Evolutionary conservation across 805 yeast genomes (phyloP), one percentile per base, ranked within the genome.

Genomic region (Pichia phayaonensis): DNA sequence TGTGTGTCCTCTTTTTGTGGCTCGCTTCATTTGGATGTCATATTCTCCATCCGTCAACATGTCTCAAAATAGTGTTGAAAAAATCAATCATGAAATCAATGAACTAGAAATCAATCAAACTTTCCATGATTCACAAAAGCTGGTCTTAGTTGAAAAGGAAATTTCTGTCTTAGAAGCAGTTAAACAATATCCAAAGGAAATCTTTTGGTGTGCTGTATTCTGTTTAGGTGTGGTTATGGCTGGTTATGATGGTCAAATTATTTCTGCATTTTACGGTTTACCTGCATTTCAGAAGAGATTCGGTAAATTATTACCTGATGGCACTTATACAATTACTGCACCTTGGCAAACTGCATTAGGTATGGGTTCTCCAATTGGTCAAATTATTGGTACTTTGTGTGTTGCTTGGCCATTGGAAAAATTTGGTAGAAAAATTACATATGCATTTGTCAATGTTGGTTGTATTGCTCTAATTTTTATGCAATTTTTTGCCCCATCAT

Each of bases 321-420:
- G 59, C 15, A 43, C 55, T 24, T 69, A 64, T 48, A 68, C 66
- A 47, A 54, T 75, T 18, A 61, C 70, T 21, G 70, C 72, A 16
- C 58, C 63, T n/a, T 74, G 77, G 78, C 79, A 74, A 55, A 68
- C 72, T 24, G 75, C 69, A 16, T 60, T 73, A 36, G 53, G 62
- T 24, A 67, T 69, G 52, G 63, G 65, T 48, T 58, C 61, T 31
- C 59, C 58, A 43, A 59, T 67, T 4, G 51, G 61, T 23, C 65
- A 55, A 27, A 51, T 52, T 57, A 53, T 73, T 44, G 77, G 77
- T 44, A 65, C 72, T 48, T 65, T 66, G 49, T 45, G 65, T 51
- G 72, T 72, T 31, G 76, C 76, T 56, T 48, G 63, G 46, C 56
- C 72, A 39, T 69, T 73, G 16, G 77, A 74, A 54, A 60, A 63